Evolutionary conservation across 2,329 filamentous ascomycete genomes (phyloP).

Genomic region (Fusarium buxicola): DNA sequence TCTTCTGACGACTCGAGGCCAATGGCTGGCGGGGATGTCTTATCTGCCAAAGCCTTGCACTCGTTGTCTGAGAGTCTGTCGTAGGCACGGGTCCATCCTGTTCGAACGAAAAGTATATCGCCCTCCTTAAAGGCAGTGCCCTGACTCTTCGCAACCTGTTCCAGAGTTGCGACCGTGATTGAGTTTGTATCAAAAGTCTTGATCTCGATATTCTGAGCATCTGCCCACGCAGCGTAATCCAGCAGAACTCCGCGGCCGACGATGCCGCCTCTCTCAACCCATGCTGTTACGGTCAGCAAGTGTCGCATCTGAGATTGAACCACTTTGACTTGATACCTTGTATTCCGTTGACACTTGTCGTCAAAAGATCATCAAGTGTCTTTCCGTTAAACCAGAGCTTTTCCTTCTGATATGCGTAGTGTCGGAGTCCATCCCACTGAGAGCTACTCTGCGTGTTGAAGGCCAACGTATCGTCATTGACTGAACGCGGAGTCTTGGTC

Average conservation of each 20-base stretch:
- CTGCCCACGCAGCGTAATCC: slow-evolving; percentile 63
- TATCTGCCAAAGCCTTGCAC: slow-evolving; percentile 50
- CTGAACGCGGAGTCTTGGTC: slow-evolving; percentile 44
- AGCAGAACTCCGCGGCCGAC: slow-evolving; percentile 63
- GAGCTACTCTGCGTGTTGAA: slow-evolving; percentile 55
- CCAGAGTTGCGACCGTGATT: slow-evolving; percentile 58
- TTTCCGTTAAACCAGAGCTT: slow-evolving; percentile 50
- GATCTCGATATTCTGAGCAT: slow-evolving; percentile 50
- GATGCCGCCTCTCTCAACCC: slow-evolving; percentile 53
- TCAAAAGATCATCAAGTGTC: slow-evolving; percentile 58
- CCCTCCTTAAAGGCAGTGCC: slow-evolving; percentile 58
- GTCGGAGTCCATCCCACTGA: slow-evolving; percentile 55
- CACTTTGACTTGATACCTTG: slow-evolving; percentile 35
- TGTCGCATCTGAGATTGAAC: rapidly evolving
- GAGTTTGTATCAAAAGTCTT: slow-evolving; percentile 54
- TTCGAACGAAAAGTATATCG: slow-evolving; percentile 68
- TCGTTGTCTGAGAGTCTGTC: slow-evolving; percentile 52
- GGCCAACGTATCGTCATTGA: slow-evolving; percentile 50
- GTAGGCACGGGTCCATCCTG: slow-evolving; percentile 62
- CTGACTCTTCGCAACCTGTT: slow-evolving; percentile 58
- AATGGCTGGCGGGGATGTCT: slow-evolving; percentile 45
- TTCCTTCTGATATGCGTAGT: slow-evolving; percentile 54
- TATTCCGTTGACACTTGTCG: slow-evolving; percentile 45
- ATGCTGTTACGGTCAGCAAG: background rate
- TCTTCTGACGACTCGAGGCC: slow-evolving; percentile 62